Evolutionary conservation across 2,329 filamentous ascomycete genomes (phyloP), one percentile per base, ranked within the genome.

Genomic region (Hortaea sp.): DNA sequence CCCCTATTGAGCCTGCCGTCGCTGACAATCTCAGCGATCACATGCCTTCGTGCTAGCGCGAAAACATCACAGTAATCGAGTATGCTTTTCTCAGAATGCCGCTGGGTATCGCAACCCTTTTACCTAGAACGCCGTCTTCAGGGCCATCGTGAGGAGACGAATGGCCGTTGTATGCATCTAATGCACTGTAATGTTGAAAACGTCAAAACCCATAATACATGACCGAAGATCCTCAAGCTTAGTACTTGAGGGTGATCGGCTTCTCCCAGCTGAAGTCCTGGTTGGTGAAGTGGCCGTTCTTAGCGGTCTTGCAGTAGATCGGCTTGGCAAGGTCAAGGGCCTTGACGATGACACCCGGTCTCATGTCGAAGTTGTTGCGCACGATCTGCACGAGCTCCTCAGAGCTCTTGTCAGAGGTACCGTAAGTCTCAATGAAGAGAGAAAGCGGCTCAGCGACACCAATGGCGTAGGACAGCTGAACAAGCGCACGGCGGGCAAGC

Each of bases 221-320:
- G 37, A n/a, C 13, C 10, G 20, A 30, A 30, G 40, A 10, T 13
- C 7, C 38, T 12, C n/a, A 40, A 12, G 29, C 38, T 80, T 95
- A 97, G 73, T 87, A 84, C 74, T 85, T 89, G 66, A 98, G 86
- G 59, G 77, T 63, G 86, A 95, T 95, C 66, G 92, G 90, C 81
- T 97, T 81, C 82, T 98, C 92, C 92, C 92, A 98, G 73, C 76
- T 81, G 81, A 98, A 98, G 71, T 71, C 76, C 81, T 95, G 92
- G 85, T 95, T 92, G 73, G 88, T 94, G 74, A 98, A 98, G 81
- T 98, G 92, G 63, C 92, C 92, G 76, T 97, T 97, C 86, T 95
- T 95, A 74, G 92, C 92, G 49, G 92, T 98, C 77, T 90, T 80
- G 79, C 82, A 82, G 84, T 98, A 98, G 77, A 97, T 95, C 67